Evolutionary conservation across 2,329 filamentous ascomycete genomes (phyloP), one percentile per base, ranked within the genome.

Genomic region (Balansia obtecta): DNA sequence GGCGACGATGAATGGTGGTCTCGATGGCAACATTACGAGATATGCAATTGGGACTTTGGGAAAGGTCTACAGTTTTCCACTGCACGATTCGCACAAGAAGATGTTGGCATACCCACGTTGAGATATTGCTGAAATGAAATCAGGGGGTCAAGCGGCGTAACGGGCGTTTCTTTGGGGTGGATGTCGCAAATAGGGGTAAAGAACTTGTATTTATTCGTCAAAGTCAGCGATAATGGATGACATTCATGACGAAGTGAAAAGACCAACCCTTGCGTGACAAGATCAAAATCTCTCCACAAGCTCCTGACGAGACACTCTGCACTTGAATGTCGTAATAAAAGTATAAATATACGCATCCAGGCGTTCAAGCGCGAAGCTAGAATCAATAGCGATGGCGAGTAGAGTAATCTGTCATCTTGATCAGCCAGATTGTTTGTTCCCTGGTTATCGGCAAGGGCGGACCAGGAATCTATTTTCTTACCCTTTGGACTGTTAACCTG

Each of bases 401-500:
- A 32, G 65, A 67, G 51, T 68, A 68, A 51, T 66, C 62, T 63
- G 48, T 13, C 10, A 41, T 11, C 7, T 30, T 12, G 16, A 40
- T 53, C 13, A 56, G 53, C 33, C 27, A 13, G 12, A 40, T 39
- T 18, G 18, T 10, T 39, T 18, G 18, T 40, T 34, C 16, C 12
- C 20, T 30, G 9, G 12, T 22, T 22, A 43, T 18, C 12, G 16
- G 13, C n/a, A 47, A 39, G 20, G 40, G 11, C 2, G 39, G 11
- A 42, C 12, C 11, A 6, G 8, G 13, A 7, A 20, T 18, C 18
- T 33, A 12, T 11, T 1, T 8, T n/a, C 48, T 39, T 50, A 60
- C 65, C 90, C 75, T 97, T 98, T 1, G 91, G 93, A 63, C 88
- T 95, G 57, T 97, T 89, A 40, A 98, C 93, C 59, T 98, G 71